A percentile compares a stretch with the other conserved stretches of the same genome.
Conservation (phyloP, 768 basidiomycete genomes). For the Hydnomerulius pinastri region DNA sequence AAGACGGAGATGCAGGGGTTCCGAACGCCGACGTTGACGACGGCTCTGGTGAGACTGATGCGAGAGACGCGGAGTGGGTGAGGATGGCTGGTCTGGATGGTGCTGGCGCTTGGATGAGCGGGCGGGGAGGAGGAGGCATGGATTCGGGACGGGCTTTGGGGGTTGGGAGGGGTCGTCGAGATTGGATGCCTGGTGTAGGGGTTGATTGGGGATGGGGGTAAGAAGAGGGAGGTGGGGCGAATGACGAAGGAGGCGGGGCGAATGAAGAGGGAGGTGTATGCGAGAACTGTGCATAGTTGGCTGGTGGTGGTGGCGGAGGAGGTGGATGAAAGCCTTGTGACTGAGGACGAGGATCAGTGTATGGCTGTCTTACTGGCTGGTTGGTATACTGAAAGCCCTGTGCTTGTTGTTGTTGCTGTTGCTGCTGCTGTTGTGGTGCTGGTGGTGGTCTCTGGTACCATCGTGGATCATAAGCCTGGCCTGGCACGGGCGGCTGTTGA, state of each 20-base stretch:
- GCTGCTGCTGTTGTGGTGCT: too few relatives aligned
- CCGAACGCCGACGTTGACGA: slow-evolving; percentile 13
- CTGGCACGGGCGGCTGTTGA: slow-evolving; percentile 8
- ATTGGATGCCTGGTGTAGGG: slow-evolving; percentile 17
- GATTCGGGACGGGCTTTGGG: slow-evolving; percentile 29
- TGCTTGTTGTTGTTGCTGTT: slow-evolving; percentile 11
- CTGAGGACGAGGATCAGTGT: slow-evolving; percentile 15
- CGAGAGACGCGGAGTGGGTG: slow-evolving; percentile 19
- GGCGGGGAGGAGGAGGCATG: slow-evolving; percentile 22
- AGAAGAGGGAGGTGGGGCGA: background rate
- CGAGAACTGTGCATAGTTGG: slow-evolving; percentile 8
- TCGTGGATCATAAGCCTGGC: slow-evolving; percentile 7
- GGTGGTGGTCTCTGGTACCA: slow-evolving; percentile 16
- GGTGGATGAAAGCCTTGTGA: slow-evolving; percentile 9
- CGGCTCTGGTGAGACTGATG: too few relatives aligned
- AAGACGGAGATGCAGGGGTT: slow-evolving; percentile 14
- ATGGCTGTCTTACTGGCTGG: slow-evolving; percentile 8
- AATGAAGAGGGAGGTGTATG: slow-evolving; percentile 14
- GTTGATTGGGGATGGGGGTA: background rate
- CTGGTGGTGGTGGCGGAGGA: too few relatives aligned
- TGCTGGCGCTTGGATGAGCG: slow-evolving; percentile 31
- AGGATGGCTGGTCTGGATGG: slow-evolving; percentile 34
- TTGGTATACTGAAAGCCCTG: slow-evolving; percentile 21
- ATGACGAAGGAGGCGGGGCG: slow-evolving; percentile 14
- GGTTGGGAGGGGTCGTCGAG: slow-evolving; percentile 30